Conservation (phyloP, 1,284 basidiomycete species). For the Pseudozyma tsukubaensis region DNA sequence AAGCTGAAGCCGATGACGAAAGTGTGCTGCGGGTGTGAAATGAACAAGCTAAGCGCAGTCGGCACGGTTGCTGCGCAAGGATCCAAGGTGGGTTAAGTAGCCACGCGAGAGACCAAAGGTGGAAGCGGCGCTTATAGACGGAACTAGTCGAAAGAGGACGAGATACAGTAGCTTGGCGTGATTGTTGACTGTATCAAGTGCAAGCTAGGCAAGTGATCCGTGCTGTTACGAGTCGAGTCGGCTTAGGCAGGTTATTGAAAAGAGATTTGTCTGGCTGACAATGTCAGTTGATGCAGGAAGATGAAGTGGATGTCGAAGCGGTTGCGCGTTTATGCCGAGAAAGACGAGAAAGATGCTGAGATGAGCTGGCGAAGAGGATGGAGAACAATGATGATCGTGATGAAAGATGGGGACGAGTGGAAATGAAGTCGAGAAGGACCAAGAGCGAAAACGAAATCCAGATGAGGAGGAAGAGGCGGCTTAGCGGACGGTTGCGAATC, state of each 20-base stretch:
- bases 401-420: not conserved
- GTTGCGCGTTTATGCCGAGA: too few species aligned
- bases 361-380: too few species aligned
- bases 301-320: not conserved
- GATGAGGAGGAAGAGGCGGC: not conserved
- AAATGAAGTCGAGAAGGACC: not conserved
- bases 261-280: not conserved
- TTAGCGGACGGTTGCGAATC: not conserved
- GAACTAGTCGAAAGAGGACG: not conserved
- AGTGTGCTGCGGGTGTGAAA: not conserved
- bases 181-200: slow-evolving; percentile 1
- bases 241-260: not conserved
- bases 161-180: slow-evolving; percentile 1
- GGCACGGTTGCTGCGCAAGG: not conserved
- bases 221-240: not conserved
- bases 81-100: not conserved
- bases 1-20: not conserved
- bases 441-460: not conserved
- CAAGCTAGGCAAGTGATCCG: not conserved
- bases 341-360: too few species aligned
- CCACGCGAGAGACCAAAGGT: not conserved
- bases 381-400: too few species aligned
- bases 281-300: not conserved
- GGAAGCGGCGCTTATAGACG: not conserved
- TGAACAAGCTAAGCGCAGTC: not conserved